Conservation (phyloP, 192 early-diverging fungal genomes). For the Dissophora globulifera region DNA sequence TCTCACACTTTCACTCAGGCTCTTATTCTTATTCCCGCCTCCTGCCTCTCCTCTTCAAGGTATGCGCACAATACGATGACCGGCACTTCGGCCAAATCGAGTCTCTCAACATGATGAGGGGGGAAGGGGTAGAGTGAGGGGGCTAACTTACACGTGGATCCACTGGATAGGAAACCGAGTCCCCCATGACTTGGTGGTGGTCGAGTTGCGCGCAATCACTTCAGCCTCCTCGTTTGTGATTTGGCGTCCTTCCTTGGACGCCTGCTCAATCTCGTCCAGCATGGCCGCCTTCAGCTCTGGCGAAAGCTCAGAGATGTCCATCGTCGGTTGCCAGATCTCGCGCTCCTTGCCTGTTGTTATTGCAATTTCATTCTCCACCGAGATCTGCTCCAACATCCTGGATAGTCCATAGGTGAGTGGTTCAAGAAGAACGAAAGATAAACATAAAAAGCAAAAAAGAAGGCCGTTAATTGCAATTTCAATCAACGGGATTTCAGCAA, state of each 20-base stretch:
- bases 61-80: too few relatives aligned
- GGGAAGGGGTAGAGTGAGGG: too few relatives aligned
- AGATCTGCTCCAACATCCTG: slow-evolving; percentile 53
- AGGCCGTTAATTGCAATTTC: too few relatives aligned
- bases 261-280: slow-evolving; percentile 41
- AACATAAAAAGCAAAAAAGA: too few relatives aligned
- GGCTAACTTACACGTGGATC: slow-evolving; percentile 64
- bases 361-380: slow-evolving; percentile 26
- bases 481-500: too few relatives aligned
- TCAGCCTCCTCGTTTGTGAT: slow-evolving; percentile 52
- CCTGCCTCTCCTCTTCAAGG: too few relatives aligned
- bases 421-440: too few relatives aligned
- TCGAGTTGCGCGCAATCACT: slow-evolving; percentile 35
- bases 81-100: too few relatives aligned
- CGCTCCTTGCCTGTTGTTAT: slow-evolving; percentile 37
- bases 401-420: too few relatives aligned
- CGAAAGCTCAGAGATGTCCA: slow-evolving; percentile 21
- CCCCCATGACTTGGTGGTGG: slow-evolving; percentile 60
- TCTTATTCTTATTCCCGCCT: too few relatives aligned
- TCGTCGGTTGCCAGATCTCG: slow-evolving; percentile 37
- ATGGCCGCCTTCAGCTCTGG: slow-evolving; percentile 42
- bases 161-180: slow-evolving; percentile 57
- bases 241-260: slow-evolving; percentile 37
- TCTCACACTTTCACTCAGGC: too few relatives aligned
- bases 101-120: too few relatives aligned